Conservation (phyloP, 768 basidiomycete species). For the Pleurotus salmoneostramineus region DNA sequence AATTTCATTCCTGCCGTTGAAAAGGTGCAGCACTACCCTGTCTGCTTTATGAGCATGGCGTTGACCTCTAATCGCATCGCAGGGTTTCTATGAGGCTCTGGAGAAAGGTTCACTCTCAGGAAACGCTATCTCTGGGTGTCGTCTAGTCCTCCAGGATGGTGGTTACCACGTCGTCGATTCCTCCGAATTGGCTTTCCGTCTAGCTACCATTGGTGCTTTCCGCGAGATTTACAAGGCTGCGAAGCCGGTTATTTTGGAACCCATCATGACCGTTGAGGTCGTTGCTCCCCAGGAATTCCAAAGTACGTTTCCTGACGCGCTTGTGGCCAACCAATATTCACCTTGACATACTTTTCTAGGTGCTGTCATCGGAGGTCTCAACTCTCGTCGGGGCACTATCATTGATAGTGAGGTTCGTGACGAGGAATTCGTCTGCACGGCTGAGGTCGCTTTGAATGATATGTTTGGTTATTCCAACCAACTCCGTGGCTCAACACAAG, state of each 20-base stretch:
- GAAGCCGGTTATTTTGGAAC: slow-evolving; percentile 83
- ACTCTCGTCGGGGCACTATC: slow-evolving; percentile 89
- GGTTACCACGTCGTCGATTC: slow-evolving; percentile 94
- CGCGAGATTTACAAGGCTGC: slow-evolving; percentile 81
- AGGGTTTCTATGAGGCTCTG: slow-evolving; percentile 95
- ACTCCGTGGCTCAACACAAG: slow-evolving; percentile 91
- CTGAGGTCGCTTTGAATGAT: slow-evolving; percentile 93
- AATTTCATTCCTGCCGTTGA: slow-evolving; percentile 94
- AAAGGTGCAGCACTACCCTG: slow-evolving; percentile 50
- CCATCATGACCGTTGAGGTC: slow-evolving; percentile 98
- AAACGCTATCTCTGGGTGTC: slow-evolving; percentile 80
- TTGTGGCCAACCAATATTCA: not conserved
- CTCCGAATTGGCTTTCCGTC: slow-evolving; percentile 91
- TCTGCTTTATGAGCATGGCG: not conserved
- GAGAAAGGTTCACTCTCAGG: slow-evolving; percentile 90
- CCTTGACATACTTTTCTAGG: slow-evolving; percentile 30
- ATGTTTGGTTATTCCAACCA: slow-evolving; percentile 98
- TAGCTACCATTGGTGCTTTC: slow-evolving; percentile 90
- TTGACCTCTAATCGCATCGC: slow-evolving; percentile 1
- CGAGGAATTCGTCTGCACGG: slow-evolving; percentile 90
- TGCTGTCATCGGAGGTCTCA: slow-evolving; percentile 90
- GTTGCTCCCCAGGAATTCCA: slow-evolving; percentile 97
- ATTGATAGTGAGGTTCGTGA: slow-evolving; percentile 95
- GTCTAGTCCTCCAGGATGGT: slow-evolving; percentile 89
- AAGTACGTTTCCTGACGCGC: slow-evolving; percentile 37